Conservation (phyloP, 2,329 filamentous ascomycete genomes). For the Alternaria brassicae region DNA sequence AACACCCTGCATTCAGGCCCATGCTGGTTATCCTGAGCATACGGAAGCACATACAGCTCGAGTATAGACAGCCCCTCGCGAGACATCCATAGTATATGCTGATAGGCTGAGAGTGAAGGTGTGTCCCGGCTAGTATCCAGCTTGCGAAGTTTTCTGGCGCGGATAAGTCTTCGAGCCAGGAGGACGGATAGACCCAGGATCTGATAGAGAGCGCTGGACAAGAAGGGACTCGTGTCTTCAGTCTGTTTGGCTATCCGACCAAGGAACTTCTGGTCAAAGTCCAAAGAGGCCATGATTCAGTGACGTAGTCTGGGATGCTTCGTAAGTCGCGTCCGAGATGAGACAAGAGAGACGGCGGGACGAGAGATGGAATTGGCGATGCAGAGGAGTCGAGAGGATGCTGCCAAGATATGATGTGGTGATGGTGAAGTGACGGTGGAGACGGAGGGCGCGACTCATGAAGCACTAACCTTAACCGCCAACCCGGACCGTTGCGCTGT, state of each 20-base stretch:
- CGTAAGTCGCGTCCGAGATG: slow-evolving; percentile 10
- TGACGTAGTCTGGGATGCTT: slow-evolving; percentile 5
- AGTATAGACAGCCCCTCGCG: slow-evolving; percentile 88
- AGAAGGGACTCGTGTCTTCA: slow-evolving; percentile 75
- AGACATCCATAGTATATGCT: slow-evolving; percentile 94
- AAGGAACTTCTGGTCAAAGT: slow-evolving; percentile 97
- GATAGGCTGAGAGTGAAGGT: slow-evolving; percentile 81
- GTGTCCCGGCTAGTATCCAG: slow-evolving; percentile 81
- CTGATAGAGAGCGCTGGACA: slow-evolving; percentile 86
- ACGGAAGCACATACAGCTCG: slow-evolving; percentile 82
- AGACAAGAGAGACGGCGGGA: neutral
- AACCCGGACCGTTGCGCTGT: slow-evolving; percentile 44
- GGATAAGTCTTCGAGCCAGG: slow-evolving; percentile 81
- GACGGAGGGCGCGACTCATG: neutral
- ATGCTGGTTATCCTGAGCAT: slow-evolving; percentile 73
- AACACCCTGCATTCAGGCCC: slow-evolving; percentile 83
- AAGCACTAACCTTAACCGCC: slow-evolving; percentile 40
- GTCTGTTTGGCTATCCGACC: slow-evolving; percentile 85
- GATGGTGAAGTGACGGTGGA: neutral
- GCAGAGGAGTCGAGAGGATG: neutral
- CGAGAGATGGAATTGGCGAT: neutral
- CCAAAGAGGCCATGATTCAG: slow-evolving; percentile 83
- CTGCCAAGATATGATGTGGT: neutral
- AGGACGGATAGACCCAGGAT: slow-evolving; percentile 89
- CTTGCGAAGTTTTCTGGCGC: slow-evolving; percentile 81